These are phyloP conservation scores for Neurospora sp. DNA, from an alignment of 495 filamentous ascomycete species.

Conservation along the genomic window DNA sequence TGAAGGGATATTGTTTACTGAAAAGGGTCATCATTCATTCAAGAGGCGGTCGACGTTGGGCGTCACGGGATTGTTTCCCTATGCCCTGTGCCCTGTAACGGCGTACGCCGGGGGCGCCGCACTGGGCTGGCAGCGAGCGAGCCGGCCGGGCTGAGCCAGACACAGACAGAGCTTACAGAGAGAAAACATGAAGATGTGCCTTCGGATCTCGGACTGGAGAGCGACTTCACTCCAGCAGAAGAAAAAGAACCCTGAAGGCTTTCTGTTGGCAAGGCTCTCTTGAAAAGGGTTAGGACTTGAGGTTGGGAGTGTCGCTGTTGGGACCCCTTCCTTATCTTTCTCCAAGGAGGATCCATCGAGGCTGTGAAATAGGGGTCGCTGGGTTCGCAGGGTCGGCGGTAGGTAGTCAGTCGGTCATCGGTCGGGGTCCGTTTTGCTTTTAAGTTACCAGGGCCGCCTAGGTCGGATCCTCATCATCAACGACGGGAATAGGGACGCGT, in stretches of 20 bases:
- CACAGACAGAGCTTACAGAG: too few relatives aligned
- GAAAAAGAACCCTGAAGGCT: not conserved
- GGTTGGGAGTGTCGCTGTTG: not conserved
- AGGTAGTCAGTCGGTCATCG: not conserved
- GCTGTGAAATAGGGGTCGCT: not conserved
- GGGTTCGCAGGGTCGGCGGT: not conserved
- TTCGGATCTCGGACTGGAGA: not conserved
- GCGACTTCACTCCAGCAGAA: not conserved
- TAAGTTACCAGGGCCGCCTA: not conserved
- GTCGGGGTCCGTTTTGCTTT: not conserved
- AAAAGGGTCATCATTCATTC: not conserved
- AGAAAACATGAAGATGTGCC: not conserved
- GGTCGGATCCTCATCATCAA: not conserved
- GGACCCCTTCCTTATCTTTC: not conserved
- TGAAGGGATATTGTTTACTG: not conserved
- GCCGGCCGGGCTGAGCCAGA: not conserved
- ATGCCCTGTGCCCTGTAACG: not conserved
- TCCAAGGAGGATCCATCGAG: not conserved
- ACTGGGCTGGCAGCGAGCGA: not conserved
- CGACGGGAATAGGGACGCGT: not conserved
- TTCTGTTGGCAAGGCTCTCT: not conserved
- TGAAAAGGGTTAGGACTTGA: not conserved
- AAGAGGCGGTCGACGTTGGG: not conserved
- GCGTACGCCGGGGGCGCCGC: not conserved
- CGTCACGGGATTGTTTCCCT: not conserved